Evolutionary conservation across 352 stramenopile species (phyloP), one percentile per base, ranked within the genome.

Genomic region (Phytophthora pisi): DNA sequence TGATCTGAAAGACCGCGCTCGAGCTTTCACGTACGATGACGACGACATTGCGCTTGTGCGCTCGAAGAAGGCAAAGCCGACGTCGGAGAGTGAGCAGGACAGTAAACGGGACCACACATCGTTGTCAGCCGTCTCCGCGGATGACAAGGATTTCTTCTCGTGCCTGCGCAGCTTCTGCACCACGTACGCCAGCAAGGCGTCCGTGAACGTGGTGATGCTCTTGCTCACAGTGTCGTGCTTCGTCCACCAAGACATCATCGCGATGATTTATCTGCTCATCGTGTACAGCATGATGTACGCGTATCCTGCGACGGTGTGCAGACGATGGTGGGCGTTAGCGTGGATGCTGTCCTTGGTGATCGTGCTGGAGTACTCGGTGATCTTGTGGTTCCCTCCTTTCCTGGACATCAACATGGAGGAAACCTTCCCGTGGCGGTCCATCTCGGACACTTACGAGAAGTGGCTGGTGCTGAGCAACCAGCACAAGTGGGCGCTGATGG

Each of bases 281-380:
- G 83, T 96, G n/a, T 89, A 89, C 61, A 67, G 47, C n/a, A 86
- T 95, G 65, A 94, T 93, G 85, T 90, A 91, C 49, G 84, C 88
- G 4, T 55, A 55, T 5, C 68, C 84, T n/a, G 49, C 76, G 5
- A 88, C 68, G 0, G 77, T 93, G 7, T 91, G 78, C 42, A 68
- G 64, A 46, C 64, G 78, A 5, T 92, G 82, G 79, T 87, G 82
- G 66, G 50, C 84, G 16, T 40, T 94, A 7, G 86, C 70, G 2
- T 69, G 70, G 31, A 53, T 90, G 10, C 72, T 96, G 1, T 90
- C 86, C 2, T 36, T 80, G 9, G 72, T 93, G 31, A 87, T 93
- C n/a, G 54, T 91, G n/a, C 67, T 72, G 10, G 79, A 95, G 46
- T 96, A 95, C 61, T 66, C 69, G 6, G 56, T 93, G 20, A 82